phyloP scores from a whole-genome alignment of 345 rosid genomes.

The Arabidopsis arenosa region DNA sequence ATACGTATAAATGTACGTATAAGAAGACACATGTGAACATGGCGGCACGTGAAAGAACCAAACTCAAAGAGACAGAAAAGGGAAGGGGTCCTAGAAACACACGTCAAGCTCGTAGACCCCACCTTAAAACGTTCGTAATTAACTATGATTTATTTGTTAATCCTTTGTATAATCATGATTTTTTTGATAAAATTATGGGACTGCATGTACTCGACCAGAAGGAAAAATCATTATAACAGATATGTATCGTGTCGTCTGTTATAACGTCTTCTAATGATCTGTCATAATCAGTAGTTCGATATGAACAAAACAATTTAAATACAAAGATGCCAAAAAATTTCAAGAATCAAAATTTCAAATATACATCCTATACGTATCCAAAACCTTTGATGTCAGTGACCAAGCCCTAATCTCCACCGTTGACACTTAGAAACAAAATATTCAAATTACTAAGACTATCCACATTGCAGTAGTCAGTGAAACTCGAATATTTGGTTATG shows the following conservation, averaged over 20 bases:
- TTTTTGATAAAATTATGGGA: constrained; percentile 23
- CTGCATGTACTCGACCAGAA: constrained; percentile 15
- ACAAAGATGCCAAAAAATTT: constrained; percentile 9
- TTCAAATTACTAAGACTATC: constrained; percentile 1
- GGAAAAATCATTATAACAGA: not conserved
- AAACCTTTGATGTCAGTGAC: constrained; percentile 20
- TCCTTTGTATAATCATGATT: constrained; percentile 18
- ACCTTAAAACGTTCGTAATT: not conserved
- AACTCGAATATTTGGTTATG: not conserved
- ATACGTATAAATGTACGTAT: constrained; percentile 31
- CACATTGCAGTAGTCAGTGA: not conserved
- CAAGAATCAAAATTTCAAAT: not conserved
- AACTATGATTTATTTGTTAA: constrained; percentile 31
- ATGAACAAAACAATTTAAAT: not conserved
- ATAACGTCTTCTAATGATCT: constrained; percentile 14
- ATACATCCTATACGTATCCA: constrained; percentile 13
- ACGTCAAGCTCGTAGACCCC: constrained; percentile 36
- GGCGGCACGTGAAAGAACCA: constrained; percentile 49
- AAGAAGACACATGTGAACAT: constrained; percentile 42
- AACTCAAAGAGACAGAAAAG: constrained; percentile 37
- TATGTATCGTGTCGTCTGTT: not conserved
- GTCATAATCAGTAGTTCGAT: constrained; percentile 8
- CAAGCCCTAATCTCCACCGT: constrained; percentile 23
- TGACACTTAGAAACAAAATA: constrained; percentile 30
- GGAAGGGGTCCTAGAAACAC: constrained; percentile 37